Conservation (phyloP, 208 protist genomes). For the Wallacemonas sp. region DNA sequence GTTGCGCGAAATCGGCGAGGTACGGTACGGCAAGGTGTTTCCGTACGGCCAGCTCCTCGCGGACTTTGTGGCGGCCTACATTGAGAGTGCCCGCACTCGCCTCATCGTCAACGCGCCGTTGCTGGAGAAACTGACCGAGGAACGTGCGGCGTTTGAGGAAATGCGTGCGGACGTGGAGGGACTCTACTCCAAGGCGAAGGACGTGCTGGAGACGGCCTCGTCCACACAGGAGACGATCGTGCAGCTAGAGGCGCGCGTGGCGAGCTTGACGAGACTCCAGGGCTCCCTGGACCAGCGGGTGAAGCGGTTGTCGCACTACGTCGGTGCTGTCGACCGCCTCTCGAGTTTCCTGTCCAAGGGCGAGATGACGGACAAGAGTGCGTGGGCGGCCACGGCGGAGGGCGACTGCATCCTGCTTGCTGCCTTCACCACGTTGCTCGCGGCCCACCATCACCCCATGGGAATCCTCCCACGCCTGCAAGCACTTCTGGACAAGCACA, state of each 20-base stretch:
- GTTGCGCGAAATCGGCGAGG: conserved; percentile 39
- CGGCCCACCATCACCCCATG: conserved; percentile 24
- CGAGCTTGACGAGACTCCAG: conserved; percentile 16
- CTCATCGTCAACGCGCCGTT: conserved; percentile 15
- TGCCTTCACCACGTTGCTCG: conserved; percentile 58
- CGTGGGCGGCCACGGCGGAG: conserved; percentile 35
- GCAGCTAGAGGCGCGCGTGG: conserved; percentile 11
- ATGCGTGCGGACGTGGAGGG: conserved; percentile 20
- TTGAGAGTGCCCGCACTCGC: conserved; percentile 33
- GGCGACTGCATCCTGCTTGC: conserved; percentile 68
- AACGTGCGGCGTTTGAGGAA: conserved; percentile 24
- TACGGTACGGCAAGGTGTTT: conserved; percentile 47
- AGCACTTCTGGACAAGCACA: conserved; percentile 24
- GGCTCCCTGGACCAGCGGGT: conserved; percentile 29
- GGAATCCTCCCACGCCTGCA: conserved; percentile 25
- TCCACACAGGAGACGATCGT: conserved; percentile 11
- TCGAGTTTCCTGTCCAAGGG: conserved; percentile 35
- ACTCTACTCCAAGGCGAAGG: conserved; percentile 17
- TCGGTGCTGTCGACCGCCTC: conserved; percentile 71
- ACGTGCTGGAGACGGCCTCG: conserved; percentile 15
- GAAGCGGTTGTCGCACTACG: conserved; percentile 46
- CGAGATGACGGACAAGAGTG: conserved; percentile 23
- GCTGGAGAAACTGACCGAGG: conserved; percentile 24
- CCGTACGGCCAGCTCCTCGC: conserved; percentile 47
- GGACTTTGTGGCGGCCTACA: conserved; percentile 55